Conservation (phyloP, 805 yeast genomes). For the Deakozyma indianensis region DNA sequence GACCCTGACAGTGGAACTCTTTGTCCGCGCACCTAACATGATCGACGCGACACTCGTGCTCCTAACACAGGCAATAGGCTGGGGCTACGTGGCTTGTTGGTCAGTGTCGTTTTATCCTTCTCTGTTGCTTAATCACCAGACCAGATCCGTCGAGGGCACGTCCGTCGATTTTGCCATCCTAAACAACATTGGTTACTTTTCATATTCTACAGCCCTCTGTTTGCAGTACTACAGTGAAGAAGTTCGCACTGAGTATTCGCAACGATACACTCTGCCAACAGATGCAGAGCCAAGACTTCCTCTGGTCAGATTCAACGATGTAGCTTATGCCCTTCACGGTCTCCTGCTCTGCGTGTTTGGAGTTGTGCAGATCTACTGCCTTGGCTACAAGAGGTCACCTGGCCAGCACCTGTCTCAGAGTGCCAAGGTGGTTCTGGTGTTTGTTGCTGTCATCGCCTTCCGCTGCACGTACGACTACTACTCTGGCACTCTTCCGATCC, state of each 20-base stretch:
- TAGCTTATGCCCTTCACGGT: conserved; percentile 32
- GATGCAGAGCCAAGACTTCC: conserved; percentile 20
- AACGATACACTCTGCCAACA: conserved; percentile 13
- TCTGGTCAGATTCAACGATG: conserved; percentile 28
- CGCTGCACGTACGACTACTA: conserved; percentile 4
- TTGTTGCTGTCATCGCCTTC: conserved; percentile 9
- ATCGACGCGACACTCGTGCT: background rate
- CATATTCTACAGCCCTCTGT: conserved; percentile 19
- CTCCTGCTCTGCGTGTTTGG: conserved; percentile 21
- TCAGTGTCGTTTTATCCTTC: conserved; percentile 26
- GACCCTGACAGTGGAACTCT: no score
- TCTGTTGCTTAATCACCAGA: conserved; percentile 16
- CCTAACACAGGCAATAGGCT: conserved; percentile 9
- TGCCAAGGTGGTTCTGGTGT: conserved; percentile 13
- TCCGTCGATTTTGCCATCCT: conserved; percentile 22
- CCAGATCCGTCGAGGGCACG: conserved; percentile 23
- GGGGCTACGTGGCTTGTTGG: conserved; percentile 20
- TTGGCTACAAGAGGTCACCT: conserved; percentile 22
- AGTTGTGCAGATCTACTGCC: conserved; percentile 23
- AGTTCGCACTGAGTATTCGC: conserved; percentile 23
- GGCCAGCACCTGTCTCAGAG: conserved; percentile 16
- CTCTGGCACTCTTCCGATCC: conserved; percentile 14
- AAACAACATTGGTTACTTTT: conserved; percentile 22
- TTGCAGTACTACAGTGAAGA: conserved; percentile 19
- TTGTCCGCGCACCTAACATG: no score